A percentile compares a stretch with the other conserved stretches of the same genome.
phyloP scores from a whole-genome alignment of 2,329 filamentous ascomycete species.

The Blastomyces percursus region DNA sequence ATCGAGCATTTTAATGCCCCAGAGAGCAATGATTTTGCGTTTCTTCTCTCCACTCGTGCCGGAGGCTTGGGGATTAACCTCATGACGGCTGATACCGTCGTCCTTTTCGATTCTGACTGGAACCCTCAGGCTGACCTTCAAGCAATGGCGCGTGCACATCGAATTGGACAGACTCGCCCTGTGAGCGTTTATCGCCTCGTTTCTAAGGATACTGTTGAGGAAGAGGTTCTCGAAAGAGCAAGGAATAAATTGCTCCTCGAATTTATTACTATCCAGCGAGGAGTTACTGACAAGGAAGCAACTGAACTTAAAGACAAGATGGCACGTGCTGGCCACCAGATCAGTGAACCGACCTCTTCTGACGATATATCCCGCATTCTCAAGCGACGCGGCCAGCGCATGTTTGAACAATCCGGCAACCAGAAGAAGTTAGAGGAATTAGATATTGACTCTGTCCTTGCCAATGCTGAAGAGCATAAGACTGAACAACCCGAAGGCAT shows the following conservation, averaged over 20 bases:
- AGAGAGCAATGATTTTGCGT: slow-evolving; percentile 90
- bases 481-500: slow-evolving; percentile 92
- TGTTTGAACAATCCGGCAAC: slow-evolving; percentile 96
- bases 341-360: slow-evolving; percentile 73
- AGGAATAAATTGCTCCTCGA: slow-evolving; percentile 96
- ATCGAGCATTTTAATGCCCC: slow-evolving; percentile 99
- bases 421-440: slow-evolving; percentile 94
- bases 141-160: slow-evolving; percentile 95
- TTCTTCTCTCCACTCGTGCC: slow-evolving; percentile 85
- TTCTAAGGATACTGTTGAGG: slow-evolving; percentile 96
- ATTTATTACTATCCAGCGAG: slow-evolving; percentile 92
- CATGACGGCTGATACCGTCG: slow-evolving; percentile 90
- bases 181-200: slow-evolving; percentile 95
- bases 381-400: slow-evolving; percentile 96
- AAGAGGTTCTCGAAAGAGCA: slow-evolving; percentile 91
- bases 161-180: slow-evolving; percentile 91
- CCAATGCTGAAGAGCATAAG: slow-evolving; percentile 93
- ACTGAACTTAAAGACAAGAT: slow-evolving; percentile 76
- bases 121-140: slow-evolving; percentile 97
- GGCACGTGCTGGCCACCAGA: slow-evolving; percentile 45
- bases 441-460: slow-evolving; percentile 86
- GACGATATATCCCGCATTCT: slow-evolving; percentile 95
- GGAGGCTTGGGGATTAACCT: slow-evolving; percentile 92
- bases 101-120: slow-evolving; percentile 96
- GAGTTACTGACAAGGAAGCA: slow-evolving; percentile 86